phyloP scores from a whole-genome alignment of 1,139 yeast genomes.

The Pichia sp. region DNA sequence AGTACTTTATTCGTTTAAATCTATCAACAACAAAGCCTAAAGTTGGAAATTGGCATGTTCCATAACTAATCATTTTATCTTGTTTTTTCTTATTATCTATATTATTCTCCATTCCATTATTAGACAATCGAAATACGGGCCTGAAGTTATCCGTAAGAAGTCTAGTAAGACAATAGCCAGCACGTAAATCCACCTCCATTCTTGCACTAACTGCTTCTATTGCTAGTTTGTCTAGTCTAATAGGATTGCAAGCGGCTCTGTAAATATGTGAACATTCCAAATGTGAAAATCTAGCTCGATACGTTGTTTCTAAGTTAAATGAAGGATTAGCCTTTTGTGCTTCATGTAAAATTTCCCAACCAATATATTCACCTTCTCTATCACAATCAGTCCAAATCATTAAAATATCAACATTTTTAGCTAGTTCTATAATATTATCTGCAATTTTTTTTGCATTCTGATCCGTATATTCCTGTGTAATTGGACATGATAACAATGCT shows the following conservation, averaged over 20 bases:
- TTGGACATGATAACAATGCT: constrained; percentile 63
- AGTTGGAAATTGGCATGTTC: constrained; percentile 96
- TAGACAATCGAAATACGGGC: too few relatives aligned
- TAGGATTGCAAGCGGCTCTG: constrained; percentile 68
- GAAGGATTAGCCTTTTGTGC: constrained; percentile 53
- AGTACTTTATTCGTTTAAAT: constrained; percentile 65
- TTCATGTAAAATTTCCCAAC: constrained; percentile 70
- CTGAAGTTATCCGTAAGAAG: constrained; percentile 52
- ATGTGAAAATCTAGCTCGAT: constrained; percentile 83
- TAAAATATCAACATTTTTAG: constrained; percentile 50
- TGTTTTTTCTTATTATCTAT: constrained; percentile 2
- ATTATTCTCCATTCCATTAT: neutral
- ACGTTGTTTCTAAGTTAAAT: constrained; percentile 42
- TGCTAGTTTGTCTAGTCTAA: constrained; percentile 55
- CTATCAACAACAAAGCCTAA: constrained; percentile 96
- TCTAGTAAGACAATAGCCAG: constrained; percentile 88
- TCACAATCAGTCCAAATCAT: constrained; percentile 99
- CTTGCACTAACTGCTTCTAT: constrained; percentile 84
- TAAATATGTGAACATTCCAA: constrained; percentile 69
- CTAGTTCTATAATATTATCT: constrained; percentile 65
- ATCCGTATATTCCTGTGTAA: constrained; percentile 38
- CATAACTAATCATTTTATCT: constrained; percentile 54
- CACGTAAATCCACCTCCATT: constrained; percentile 79
- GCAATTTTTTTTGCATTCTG: constrained; percentile 45
- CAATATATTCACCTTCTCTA: constrained; percentile 95